Evolutionary conservation across 129 eudicot species (phyloP).

Genomic region (Ambrosia trifida): DNA sequence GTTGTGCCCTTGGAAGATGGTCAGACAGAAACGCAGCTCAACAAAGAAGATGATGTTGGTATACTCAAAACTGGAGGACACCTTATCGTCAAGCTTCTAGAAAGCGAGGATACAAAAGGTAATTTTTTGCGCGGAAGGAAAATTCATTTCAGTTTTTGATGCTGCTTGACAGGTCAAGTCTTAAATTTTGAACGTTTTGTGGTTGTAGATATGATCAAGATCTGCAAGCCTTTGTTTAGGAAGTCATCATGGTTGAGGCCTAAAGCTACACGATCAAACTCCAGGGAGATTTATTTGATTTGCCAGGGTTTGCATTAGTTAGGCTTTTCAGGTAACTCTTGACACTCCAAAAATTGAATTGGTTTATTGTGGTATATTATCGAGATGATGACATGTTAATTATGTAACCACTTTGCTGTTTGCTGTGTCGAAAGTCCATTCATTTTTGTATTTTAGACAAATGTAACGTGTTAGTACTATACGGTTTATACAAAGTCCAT

Average conservation of each 20-base stretch:
- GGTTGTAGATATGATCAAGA: constrained; percentile 61
- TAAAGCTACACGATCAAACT: constrained; percentile 84
- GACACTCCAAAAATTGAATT: background rate
- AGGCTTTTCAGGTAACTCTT: constrained; percentile 6
- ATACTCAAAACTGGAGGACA: constrained; percentile 68
- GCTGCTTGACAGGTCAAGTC: background rate
- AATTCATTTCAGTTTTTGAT: background rate
- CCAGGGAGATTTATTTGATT: constrained; percentile 84
- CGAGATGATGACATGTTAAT: background rate
- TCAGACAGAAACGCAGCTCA: constrained; percentile 25
- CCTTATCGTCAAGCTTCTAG: constrained; percentile 84
- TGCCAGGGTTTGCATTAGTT: constrained; percentile 66
- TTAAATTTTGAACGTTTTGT: too few species aligned
- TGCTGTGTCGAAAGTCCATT: background rate
- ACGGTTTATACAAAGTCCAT: too few species aligned
- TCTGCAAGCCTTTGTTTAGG: constrained; percentile 75
- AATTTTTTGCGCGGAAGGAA: background rate
- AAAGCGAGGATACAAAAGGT: constrained; percentile 90
- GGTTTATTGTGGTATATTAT: background rate
- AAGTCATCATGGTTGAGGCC: constrained; percentile 92
- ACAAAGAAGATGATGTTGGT: constrained; percentile 35
- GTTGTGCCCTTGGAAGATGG: constrained; percentile 17
- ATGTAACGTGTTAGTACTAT: background rate
- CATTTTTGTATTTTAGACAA: background rate
- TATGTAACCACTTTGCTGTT: background rate